Conservation (phyloP, 2,329 filamentous ascomycete species). For the Didymella exigua region DNA sequence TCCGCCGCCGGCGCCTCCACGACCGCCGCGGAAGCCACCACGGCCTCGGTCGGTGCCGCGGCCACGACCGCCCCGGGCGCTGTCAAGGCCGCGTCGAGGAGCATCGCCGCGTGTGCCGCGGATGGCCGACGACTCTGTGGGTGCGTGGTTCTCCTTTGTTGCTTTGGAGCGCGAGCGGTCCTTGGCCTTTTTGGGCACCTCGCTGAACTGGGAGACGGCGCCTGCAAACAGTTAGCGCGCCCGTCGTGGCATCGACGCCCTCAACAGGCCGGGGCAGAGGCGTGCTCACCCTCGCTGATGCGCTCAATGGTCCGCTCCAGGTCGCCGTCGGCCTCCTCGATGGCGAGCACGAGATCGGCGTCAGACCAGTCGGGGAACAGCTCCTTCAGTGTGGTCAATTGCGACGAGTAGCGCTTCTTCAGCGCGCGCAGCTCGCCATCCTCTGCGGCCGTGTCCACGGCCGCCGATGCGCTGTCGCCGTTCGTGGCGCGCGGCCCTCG, state of each 20-base stretch:
- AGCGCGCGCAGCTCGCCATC: conserved; percentile 90
- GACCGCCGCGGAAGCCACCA: conserved; percentile 61
- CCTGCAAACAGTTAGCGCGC: conserved; percentile 56
- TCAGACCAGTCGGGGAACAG: conserved; percentile 96
- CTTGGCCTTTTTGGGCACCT: conserved; percentile 76
- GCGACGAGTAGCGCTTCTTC: conserved; percentile 83
- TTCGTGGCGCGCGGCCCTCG: conserved; percentile 65
- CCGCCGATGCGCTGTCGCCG: conserved; percentile 68
- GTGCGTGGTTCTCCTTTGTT: conserved; percentile 62
- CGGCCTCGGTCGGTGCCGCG: conserved; percentile 64
- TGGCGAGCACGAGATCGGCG: conserved; percentile 88
- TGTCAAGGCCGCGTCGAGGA: conserved; percentile 40
- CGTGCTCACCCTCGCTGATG: conserved; percentile 73
- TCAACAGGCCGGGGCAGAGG: conserved; percentile 1
- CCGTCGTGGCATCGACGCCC: neutral
- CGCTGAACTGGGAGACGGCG: conserved; percentile 80
- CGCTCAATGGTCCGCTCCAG: conserved; percentile 74
- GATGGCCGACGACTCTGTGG: conserved; percentile 50
- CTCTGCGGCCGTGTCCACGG: conserved; percentile 71
- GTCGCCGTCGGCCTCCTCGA: conserved; percentile 84
- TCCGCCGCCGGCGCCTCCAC: conserved; percentile 70
- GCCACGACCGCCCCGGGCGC: conserved; percentile 59
- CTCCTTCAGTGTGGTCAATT: conserved; percentile 83
- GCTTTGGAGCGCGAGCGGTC: conserved; percentile 73
- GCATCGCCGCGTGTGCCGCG: conserved; percentile 33